Conservation (phyloP, 2,329 filamentous ascomycete genomes). For the Aspergillus floridensis region DNA sequence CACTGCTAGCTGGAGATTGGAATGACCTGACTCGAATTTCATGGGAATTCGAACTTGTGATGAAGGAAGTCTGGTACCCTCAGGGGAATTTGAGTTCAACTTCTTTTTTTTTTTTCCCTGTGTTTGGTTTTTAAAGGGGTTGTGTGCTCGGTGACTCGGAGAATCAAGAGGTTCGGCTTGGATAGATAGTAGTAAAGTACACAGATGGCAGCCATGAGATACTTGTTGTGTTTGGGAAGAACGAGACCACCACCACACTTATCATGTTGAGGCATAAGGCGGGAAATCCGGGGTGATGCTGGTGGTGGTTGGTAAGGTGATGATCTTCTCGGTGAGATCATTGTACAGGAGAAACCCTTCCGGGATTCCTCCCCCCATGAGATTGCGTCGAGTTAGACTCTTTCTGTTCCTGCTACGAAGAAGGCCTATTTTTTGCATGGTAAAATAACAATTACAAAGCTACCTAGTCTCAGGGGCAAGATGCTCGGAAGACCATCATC, state of each 20-base stretch:
- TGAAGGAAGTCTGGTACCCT: neutral
- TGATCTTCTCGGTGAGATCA: neutral
- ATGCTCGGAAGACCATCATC: neutral
- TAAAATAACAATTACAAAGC: neutral
- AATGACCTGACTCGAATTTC: slow-evolving; percentile 6
- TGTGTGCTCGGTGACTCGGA: neutral
- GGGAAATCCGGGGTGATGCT: neutral
- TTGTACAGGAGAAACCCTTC: neutral
- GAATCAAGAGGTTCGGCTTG: neutral
- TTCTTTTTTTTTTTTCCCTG: neutral
- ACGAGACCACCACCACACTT: neutral
- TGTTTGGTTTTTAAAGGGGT: neutral
- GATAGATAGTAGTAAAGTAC: neutral
- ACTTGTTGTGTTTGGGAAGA: neutral
- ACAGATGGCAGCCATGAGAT: neutral
- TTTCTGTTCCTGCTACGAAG: neutral
- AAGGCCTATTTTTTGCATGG: neutral
- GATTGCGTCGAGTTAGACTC: neutral
- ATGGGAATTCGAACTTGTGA: neutral
- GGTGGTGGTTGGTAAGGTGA: neutral
- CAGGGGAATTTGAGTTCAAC: neutral
- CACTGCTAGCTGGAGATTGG: slow-evolving; percentile 14
- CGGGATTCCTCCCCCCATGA: neutral
- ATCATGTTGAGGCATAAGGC: neutral
- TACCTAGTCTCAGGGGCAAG: neutral